phyloP scores from a whole-genome alignment of 257 asterid species.

The Solanum ossicruentum region DNA sequence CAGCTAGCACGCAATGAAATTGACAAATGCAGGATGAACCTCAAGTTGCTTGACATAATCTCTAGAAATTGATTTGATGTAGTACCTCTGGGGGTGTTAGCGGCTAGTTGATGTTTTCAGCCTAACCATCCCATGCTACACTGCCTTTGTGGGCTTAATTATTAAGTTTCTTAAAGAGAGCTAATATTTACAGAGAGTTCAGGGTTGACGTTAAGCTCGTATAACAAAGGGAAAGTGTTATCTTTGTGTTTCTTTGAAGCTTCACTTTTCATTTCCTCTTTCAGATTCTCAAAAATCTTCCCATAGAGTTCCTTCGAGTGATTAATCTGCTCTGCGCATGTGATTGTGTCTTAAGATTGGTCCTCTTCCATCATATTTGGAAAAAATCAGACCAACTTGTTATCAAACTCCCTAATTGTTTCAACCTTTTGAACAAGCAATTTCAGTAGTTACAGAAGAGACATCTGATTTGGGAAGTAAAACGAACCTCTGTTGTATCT shows the following conservation, averaged over 20 bases:
- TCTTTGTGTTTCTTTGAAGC: background rate
- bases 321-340: background rate
- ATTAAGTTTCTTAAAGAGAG: background rate
- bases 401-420: background rate
- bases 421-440: background rate
- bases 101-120: background rate
- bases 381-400: background rate
- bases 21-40: background rate
- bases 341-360: background rate
- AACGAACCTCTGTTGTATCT: conserved; percentile 65
- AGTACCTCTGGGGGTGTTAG: background rate
- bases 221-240: background rate
- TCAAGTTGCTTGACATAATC: background rate
- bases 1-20: background rate
- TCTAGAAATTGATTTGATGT: background rate
- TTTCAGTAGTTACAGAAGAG: background rate
- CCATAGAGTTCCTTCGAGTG: background rate
- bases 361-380: background rate
- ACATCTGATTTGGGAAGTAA: background rate
- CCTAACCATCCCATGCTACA: background rate
- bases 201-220: background rate
- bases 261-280: background rate
- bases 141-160: background rate
- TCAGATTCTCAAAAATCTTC: background rate
- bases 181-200: background rate